These are phyloP conservation scores for Mucor circinelloides DNA, from an alignment of 371 early-diverging fungal species.

Conservation along the genomic window DNA sequence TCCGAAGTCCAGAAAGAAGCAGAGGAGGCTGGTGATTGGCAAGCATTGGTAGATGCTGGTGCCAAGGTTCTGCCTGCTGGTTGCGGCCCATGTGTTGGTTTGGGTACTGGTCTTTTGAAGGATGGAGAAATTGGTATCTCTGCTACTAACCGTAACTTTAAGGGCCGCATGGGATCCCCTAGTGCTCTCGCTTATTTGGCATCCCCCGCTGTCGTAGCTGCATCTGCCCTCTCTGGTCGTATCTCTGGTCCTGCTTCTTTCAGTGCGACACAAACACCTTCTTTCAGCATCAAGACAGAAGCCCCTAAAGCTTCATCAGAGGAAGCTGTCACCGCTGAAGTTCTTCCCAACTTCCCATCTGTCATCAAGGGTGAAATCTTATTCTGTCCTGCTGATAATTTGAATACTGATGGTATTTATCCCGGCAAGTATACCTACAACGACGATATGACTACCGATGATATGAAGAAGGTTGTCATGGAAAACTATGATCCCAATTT, in stretches of 20 bases:
- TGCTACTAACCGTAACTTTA: slow-evolving; percentile 97
- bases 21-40: slow-evolving; percentile 87
- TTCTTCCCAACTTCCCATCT: slow-evolving; percentile 74
- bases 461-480: slow-evolving; percentile 94
- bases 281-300: slow-evolving; percentile 24
- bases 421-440: slow-evolving; percentile 94
- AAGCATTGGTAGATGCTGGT: slow-evolving; percentile 83
- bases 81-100: slow-evolving; percentile 96
- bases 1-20: slow-evolving; percentile 89
- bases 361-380: slow-evolving; percentile 78
- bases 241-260: slow-evolving; percentile 66
- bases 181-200: slow-evolving; percentile 89
- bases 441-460: slow-evolving; percentile 76
- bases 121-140: slow-evolving; percentile 96
- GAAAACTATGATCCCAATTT: slow-evolving; percentile 95
- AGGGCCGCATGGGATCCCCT: slow-evolving; percentile 97
- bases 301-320: slow-evolving; percentile 17
- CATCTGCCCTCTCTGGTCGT: slow-evolving; percentile 82
- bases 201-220: slow-evolving; percentile 92
- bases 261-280: background rate
- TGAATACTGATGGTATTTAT: slow-evolving; percentile 97
- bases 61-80: slow-evolving; percentile 91
- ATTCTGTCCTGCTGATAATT: slow-evolving; percentile 87
- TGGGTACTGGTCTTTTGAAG: slow-evolving; percentile 87
- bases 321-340: slow-evolving; percentile 31